Percentiles rank a stretch among this genome's conserved stretches.
phyloP scores from a whole-genome alignment of 768 basidiomycete species.

The Boletus reticuloceps region DNA sequence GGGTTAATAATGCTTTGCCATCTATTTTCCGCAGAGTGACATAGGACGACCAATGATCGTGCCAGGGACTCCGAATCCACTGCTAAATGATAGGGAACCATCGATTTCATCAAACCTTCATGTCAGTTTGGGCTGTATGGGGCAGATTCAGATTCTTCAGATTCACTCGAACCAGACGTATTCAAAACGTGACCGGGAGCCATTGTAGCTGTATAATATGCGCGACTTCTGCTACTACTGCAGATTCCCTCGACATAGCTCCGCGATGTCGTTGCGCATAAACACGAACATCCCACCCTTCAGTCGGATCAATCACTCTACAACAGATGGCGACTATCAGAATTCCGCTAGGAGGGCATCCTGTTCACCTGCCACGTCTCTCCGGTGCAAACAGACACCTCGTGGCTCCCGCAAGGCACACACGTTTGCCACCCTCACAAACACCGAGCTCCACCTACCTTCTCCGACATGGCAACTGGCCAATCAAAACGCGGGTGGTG shows the following conservation, averaged over 20 bases:
- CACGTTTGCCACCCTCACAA: conserved; percentile 33
- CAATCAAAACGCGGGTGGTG: conserved; percentile 30
- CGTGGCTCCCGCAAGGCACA: conserved; percentile 31
- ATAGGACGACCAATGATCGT: conserved; percentile 4
- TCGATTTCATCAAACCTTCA: conserved; percentile 12
- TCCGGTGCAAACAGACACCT: conserved; percentile 24
- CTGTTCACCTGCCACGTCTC: conserved; percentile 20
- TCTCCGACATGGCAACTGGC: conserved; percentile 21
- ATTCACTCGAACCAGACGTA: conserved; percentile 10
- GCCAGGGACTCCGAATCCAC: conserved; percentile 16
- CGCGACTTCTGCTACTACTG: conserved; percentile 1
- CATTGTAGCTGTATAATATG: conserved; percentile 21
- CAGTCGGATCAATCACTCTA: conserved; percentile 17
- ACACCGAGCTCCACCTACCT: conserved; percentile 29
- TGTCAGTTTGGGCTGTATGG: conserved; percentile 10
- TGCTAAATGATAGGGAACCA: conserved; percentile 8
- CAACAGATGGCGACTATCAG: conserved; percentile 13
- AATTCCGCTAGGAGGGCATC: conserved; percentile 10
- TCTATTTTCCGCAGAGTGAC: conserved; percentile 3
- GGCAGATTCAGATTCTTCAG: conserved; percentile 8
- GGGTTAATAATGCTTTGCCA: neutral
- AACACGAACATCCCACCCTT: conserved; percentile 28
- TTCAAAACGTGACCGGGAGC: conserved; percentile 27
- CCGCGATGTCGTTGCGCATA: conserved; percentile 29
- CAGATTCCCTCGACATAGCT: conserved; percentile 10